phyloP scores from a whole-genome alignment of 2,329 filamentous ascomycete genomes.

The Coniella lustricola region DNA sequence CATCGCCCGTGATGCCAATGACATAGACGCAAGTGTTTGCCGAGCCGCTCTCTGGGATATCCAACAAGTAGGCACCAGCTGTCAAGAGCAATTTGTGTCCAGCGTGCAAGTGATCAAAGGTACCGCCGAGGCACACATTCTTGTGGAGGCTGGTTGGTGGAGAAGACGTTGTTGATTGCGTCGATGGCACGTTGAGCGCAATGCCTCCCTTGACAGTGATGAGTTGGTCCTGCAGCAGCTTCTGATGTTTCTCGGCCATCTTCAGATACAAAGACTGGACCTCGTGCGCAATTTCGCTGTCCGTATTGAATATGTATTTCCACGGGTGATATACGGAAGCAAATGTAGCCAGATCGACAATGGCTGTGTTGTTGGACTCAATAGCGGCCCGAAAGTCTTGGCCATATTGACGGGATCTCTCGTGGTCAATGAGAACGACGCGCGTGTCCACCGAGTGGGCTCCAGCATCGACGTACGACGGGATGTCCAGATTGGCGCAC shows the following conservation, averaged over 20 bases:
- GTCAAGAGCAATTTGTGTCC: conserved; percentile 95
- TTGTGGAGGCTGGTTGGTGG: conserved; percentile 36
- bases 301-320: conserved; percentile 58
- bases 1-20: conserved; percentile 83
- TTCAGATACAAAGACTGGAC: conserved; percentile 45
- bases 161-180: conserved; percentile 13
- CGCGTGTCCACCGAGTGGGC: conserved; percentile 69
- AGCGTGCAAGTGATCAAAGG: conserved; percentile 91
- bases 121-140: conserved; percentile 78
- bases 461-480: conserved; percentile 50
- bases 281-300: conserved; percentile 56
- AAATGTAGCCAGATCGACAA: conserved; percentile 46
- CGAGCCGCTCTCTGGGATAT: conserved; percentile 36
- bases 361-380: conserved; percentile 37
- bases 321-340: conserved; percentile 51
- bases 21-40: conserved; percentile 52
- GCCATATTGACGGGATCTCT: conserved; percentile 26
- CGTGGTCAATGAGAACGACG: conserved; percentile 65
- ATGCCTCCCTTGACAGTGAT: conserved; percentile 47
- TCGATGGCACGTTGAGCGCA: conserved; percentile 31
- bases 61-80: conserved; percentile 69
- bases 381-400: conserved; percentile 30
- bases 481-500: conserved; percentile 56
- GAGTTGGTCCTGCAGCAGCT: conserved; percentile 43
- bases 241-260: conserved; percentile 39